A percentile compares a stretch with the other conserved stretches of the same genome.
Conservation (phyloP, 2,329 filamentous ascomycete genomes). For the Beauveria brongniartii region DNA sequence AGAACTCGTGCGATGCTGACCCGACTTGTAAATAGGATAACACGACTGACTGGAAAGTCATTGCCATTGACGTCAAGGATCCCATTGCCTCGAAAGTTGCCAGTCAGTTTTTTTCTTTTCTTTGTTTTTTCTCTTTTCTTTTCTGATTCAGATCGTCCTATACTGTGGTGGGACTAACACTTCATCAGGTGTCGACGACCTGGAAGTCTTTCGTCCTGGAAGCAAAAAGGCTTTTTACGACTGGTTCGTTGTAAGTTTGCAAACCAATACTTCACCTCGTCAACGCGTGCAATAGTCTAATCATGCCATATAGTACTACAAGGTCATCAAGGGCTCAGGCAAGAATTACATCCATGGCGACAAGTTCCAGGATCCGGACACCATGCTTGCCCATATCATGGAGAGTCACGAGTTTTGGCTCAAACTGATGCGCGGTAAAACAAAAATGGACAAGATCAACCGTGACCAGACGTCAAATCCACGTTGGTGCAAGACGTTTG, state of each 20-base stretch:
- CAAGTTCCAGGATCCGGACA: conserved; percentile 27
- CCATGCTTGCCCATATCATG: conserved; percentile 23
- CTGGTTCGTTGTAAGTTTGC: conserved; percentile 29
- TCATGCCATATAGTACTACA: conserved; percentile 26
- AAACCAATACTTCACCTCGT: neutral
- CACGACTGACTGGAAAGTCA: conserved; percentile 34
- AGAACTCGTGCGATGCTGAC: neutral
- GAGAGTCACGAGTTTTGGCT: conserved; percentile 32
- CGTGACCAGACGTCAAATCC: conserved; percentile 31
- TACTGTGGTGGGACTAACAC: conserved; percentile 8
- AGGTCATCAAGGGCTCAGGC: conserved; percentile 28
- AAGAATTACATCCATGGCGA: conserved; percentile 29
- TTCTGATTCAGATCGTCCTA: no score
- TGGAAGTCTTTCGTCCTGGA: conserved; percentile 31
- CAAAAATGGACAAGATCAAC: conserved; percentile 30
- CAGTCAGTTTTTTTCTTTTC: conserved; percentile 18
- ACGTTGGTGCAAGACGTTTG: conserved; percentile 23
- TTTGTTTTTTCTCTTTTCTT: neutral
- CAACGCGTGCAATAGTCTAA: neutral
- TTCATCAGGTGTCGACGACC: conserved; percentile 24
- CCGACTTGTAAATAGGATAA: conserved; percentile 17
- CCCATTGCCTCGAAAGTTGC: conserved; percentile 27
- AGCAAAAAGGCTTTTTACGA: conserved; percentile 26
- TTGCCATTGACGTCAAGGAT: conserved; percentile 30
- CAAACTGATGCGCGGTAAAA: conserved; percentile 29